Base-by-base conservation (phyloP, 2,329 filamentous ascomycete species). In the Colletotrichum euphorbiae region DNA sequence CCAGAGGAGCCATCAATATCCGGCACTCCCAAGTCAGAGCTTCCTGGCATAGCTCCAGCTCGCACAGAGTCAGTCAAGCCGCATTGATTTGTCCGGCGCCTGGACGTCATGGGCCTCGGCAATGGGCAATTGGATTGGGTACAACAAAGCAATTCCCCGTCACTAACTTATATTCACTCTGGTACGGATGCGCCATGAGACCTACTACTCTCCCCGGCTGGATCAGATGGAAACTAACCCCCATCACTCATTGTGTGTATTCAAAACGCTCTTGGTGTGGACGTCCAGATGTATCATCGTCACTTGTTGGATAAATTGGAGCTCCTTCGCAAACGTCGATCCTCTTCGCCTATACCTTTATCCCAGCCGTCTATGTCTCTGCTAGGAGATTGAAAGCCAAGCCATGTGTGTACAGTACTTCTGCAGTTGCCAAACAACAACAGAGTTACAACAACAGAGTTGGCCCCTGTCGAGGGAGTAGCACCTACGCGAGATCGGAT, bases 1-100 rank as follows among this genome's bases (percentile, higher is more conserved):
- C 42, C 56, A 59, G 43, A 52, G 46, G 38, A 55, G 38, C 46
- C 45, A 52, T 40, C 57, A 46, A 60, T 40, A 60, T 42, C 43
- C 43, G 57, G 42, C 43, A n/a, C 17, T 15, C 45, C 17, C 45
- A 62, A 55, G 61, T 55, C 61, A 60, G 40, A 68, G 61, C 65
- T 65, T 68, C 65, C 61, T 42, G 61, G 19, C 61, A 54, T 51
- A 55, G 62, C 66, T 66, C 54, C 62, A 60, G 60, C 31, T 51
- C 55, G 66, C 66, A 66, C 66, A 60, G 66, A 69, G 66, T 66
- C 61, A 66, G 62, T 60, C 62, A 55, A 43, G 38, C 52, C 43
- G 38, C 54, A 42, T 55, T 69, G 48, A 55, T 69, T 66, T 48
- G 62, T 66, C 62, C 66, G 62, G 61, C 55, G 46, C 48, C 50